Conservation (phyloP, 208 protist species). For the Leishmania major region DNA sequence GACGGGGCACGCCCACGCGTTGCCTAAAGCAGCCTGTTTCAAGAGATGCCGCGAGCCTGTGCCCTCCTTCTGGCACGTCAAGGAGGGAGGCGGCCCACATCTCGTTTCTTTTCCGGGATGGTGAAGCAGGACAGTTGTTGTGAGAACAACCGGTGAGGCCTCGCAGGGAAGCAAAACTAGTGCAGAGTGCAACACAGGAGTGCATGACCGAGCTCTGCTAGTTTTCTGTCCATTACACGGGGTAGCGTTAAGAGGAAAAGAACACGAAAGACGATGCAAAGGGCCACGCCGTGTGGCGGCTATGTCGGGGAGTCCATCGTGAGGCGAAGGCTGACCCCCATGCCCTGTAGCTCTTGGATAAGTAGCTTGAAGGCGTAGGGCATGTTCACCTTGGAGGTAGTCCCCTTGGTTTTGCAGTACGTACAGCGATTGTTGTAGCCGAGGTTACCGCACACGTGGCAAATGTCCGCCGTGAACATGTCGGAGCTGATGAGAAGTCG, state of each 20-base stretch:
- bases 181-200: not conserved
- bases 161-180: not conserved
- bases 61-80: not conserved
- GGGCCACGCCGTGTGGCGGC: not conserved
- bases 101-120: not conserved
- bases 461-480: constrained; percentile 96
- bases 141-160: not conserved
- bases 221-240: constrained; percentile 4
- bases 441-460: constrained; percentile 91
- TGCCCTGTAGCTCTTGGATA: constrained; percentile 99
- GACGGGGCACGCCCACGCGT: not conserved
- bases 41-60: not conserved
- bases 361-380: constrained; percentile 99
- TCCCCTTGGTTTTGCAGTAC: constrained; percentile 91
- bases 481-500: constrained; percentile 98
- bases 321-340: constrained; percentile 95
- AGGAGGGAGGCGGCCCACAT: not conserved
- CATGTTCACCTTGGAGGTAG: constrained; percentile 94
- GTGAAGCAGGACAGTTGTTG: not conserved
- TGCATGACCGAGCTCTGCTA: not conserved
- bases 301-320: constrained; percentile 35
- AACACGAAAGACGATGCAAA: not conserved
- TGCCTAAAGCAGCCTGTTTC: not conserved
- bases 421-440: constrained; percentile 94
- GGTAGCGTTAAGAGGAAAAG: no score